Percentiles rank a stretch among this genome's conserved stretches.
Evolutionary conservation across 1,139 yeast species (phyloP).

Genomic region (Scheffersomyces cryptocercus): DNA sequence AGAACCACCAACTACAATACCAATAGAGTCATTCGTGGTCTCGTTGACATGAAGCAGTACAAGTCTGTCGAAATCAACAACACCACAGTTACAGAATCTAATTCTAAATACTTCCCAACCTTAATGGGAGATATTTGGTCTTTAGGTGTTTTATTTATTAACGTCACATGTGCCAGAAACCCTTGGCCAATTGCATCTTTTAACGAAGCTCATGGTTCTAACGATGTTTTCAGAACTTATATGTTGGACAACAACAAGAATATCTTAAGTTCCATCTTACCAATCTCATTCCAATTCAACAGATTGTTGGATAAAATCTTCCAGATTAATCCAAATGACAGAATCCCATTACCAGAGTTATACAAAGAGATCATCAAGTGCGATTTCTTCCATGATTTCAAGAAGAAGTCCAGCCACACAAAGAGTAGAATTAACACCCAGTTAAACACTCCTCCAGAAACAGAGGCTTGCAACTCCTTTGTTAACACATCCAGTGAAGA

Average conservation of each 20-base stretch:
- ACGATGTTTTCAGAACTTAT: constrained; percentile 52
- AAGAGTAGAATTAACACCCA: constrained; percentile 1
- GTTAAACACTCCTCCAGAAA: constrained; percentile 10
- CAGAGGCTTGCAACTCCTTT: constrained; percentile 1
- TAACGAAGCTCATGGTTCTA: constrained; percentile 52
- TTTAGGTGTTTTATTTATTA: constrained; percentile 76
- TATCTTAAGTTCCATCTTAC: constrained; percentile 51
- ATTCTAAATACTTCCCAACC: constrained; percentile 55
- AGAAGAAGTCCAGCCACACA: background rate
- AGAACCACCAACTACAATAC: constrained; percentile 55
- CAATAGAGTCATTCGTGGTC: constrained; percentile 25
- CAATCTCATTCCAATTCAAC: constrained; percentile 64
- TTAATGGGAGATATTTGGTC: constrained; percentile 88
- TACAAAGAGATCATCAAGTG: constrained; percentile 40
- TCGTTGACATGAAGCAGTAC: constrained; percentile 33
- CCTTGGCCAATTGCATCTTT: constrained; percentile 88
- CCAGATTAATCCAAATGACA: constrained; percentile 60
- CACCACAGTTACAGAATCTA: constrained; percentile 19
- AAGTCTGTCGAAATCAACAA: constrained; percentile 18
- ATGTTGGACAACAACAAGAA: constrained; percentile 27
- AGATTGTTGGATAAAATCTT: constrained; percentile 56
- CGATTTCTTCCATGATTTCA: constrained; percentile 36
- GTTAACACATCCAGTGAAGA: background rate
- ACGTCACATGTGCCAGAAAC: constrained; percentile 79
- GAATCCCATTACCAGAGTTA: constrained; percentile 56